Base-by-base conservation (phyloP, 2,329 filamentous ascomycete genomes). In the Pyricularia grisea region DNA sequence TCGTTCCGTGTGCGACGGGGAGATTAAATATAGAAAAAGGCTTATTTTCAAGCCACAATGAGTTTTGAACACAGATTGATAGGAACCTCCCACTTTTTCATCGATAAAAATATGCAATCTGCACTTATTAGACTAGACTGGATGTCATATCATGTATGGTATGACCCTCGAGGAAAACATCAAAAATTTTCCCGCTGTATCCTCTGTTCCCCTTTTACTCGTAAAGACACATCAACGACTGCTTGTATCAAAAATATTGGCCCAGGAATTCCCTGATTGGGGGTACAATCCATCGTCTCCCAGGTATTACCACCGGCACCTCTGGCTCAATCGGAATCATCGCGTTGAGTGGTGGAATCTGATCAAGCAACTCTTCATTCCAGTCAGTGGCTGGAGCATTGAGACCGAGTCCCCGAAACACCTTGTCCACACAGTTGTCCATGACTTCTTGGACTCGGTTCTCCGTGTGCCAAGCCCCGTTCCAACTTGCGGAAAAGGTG, bases 1-100 rank as follows among this genome's bases (percentile, higher is more conserved):
- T 73, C 74, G 14, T 81, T 81, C 68, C 76, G 78, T 2, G 63
- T 72, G 36, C 70, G 71, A 9, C 42, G 66, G 30, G 9, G 17
- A 66, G 28, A 30, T 9, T 63, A 30, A 28, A 28, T 14, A 12
- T 27, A 25, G 27, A 3, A 11, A 9, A 11, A 9, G 5, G 27
- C 25, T 55, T 30, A 9, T 28, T 28, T 12, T 20, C 11, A 20
- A 63, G 27, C 6, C 5, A 28, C 1, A 28, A 3, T 10, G 58
- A 10, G 17, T 61, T 5, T 28, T 5, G 11, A 25, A 28, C n/a
- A 61, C 20, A 61, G 2, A 14, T 61, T 61, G 12, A 14, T 17
- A 25, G 58, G 58, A 28, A 55, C 20, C 5, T n/a, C 20, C 9
- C n/a, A 20, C 42, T n/a, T n/a, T 55, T n/a, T n/a, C 42, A 50